A percentile compares a stretch with the other conserved stretches of the same genome.
Evolutionary conservation across 768 basidiomycete genomes (phyloP).

Genomic region (Leucocoprinus birnbaumii): DNA sequence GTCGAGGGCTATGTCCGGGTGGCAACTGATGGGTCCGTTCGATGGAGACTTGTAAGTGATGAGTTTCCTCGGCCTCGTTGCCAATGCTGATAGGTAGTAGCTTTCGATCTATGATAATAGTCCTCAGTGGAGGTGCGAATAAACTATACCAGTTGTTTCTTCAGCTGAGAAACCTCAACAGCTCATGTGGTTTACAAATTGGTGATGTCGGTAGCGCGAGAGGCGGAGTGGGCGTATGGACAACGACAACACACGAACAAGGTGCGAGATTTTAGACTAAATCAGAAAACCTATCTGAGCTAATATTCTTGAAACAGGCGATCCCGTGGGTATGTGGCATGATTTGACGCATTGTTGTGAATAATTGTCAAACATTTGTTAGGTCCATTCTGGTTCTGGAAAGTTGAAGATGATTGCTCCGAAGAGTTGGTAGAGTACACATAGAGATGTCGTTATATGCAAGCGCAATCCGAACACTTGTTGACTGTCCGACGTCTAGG

Average conservation of each 20-base stretch:
- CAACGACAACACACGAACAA: slow-evolving; percentile 54
- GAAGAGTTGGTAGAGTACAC: slow-evolving; percentile 34
- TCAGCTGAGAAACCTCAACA: slow-evolving; percentile 21
- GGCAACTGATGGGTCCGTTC: slow-evolving; percentile 40
- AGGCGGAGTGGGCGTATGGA: slow-evolving; percentile 71
- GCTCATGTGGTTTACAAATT: slow-evolving; percentile 66
- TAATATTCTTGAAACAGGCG: slow-evolving; percentile 36
- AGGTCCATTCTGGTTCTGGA: slow-evolving; percentile 79
- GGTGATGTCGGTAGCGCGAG: slow-evolving; percentile 63
- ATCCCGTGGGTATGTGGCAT: slow-evolving; percentile 55
- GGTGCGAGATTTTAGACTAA: slow-evolving; percentile 29
- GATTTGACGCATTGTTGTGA: background rate
- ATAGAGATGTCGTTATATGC: slow-evolving; percentile 15
- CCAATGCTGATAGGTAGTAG: slow-evolving; percentile 26
- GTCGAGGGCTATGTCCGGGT: slow-evolving; percentile 51
- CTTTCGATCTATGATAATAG: slow-evolving; percentile 49
- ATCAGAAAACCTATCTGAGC: background rate
- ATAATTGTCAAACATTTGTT: background rate
- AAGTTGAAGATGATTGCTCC: slow-evolving; percentile 40
- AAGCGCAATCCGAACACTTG: too few relatives aligned
- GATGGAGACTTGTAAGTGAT: slow-evolving; percentile 58
- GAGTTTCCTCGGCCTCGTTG: background rate
- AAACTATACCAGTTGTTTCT: background rate
- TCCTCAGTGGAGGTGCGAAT: slow-evolving; percentile 57
- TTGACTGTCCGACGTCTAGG: slow-evolving; percentile 2